These are phyloP conservation scores for Mycena galopus DNA, from an alignment of 768 basidiomycete species.

Conservation along the genomic window DNA sequence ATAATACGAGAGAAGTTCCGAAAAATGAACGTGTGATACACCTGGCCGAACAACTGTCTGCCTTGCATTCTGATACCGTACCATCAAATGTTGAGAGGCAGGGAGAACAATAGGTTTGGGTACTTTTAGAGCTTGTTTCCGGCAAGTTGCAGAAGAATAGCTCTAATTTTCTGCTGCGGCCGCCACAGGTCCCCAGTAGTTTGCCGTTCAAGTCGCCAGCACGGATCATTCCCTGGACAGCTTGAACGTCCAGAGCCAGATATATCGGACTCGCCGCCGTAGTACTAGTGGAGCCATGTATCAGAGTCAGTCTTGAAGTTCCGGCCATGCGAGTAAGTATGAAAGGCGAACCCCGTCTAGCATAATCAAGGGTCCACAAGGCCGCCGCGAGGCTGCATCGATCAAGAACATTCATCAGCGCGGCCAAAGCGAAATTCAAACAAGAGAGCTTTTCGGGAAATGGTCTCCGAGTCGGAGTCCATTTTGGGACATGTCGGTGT, in stretches of 20 bases:
- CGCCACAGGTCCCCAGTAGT: neutral
- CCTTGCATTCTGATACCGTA: neutral
- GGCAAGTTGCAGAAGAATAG: no score
- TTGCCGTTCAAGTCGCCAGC: neutral
- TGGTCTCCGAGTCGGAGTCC: no score
- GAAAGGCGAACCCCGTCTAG: constrained; percentile 11
- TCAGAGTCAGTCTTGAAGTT: neutral
- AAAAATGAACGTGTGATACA: constrained; percentile 6
- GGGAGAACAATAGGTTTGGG: neutral
- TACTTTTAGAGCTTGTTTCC: no score
- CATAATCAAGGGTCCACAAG: constrained; percentile 2
- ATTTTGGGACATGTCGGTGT: neutral
- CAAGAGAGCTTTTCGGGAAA: neutral
- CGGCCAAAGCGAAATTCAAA: neutral
- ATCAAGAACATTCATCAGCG: constrained; percentile 11
- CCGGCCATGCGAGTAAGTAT: constrained; percentile 12
- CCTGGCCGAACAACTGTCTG: neutral
- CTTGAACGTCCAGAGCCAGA: neutral
- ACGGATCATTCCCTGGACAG: neutral
- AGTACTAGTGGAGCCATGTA: neutral
- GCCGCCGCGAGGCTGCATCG: constrained; percentile 22
- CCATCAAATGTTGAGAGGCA: neutral
- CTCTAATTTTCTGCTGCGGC: neutral
- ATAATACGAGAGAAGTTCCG: neutral
- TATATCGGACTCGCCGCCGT: no score